Evolutionary conservation across 75 land plant genomes (phyloP), one percentile per base, ranked within the genome.

Genomic region (Picea glauca): DNA sequence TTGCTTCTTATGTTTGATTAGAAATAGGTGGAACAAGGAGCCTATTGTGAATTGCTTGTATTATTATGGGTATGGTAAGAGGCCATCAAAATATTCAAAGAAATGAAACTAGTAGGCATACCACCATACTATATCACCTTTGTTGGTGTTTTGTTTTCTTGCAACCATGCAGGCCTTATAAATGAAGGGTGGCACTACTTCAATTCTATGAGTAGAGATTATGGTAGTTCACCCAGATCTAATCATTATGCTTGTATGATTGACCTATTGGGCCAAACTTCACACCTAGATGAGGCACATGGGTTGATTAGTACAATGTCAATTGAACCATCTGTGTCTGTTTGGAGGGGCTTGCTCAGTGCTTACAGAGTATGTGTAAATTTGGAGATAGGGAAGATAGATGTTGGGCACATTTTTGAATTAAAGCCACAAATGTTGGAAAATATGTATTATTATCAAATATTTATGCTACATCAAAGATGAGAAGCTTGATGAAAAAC

Each of bases 211-310:
- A 84, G 83, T 86, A 78, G 62, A 59, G 77, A 87, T 35, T 20
- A 77, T 58, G 83, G 78, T 3, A 87, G 87, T 32, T 76, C 57
- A 61, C 89, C 89, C 33, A 87, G 86, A 63, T 2, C 84, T 35
- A 87, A 91, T 70, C 93, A 91, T 62, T 82, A 91, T 75, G 84
- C 91, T 14, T 91, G 93, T 74, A 91, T 91, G 83, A 84, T 91
- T 64, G 91, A 85, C 6, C 81, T 89, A 14, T 54, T 91, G 32
- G 80, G 93, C 62, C 74, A 80, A 76, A 82, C 87, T 62, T 89
- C 89, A 11, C 58, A 17, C 20, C 81, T 91, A 32, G 80, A 89
- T 72, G 87, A 89, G 50, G 93, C 93, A 65, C 75, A 86, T 32
- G 65, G 62, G 31, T 84, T 85, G 59, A 76, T 91, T 77, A 75